Conservation (phyloP, 2,329 filamentous ascomycete genomes). For the Diaporthe aspalathi region DNA sequence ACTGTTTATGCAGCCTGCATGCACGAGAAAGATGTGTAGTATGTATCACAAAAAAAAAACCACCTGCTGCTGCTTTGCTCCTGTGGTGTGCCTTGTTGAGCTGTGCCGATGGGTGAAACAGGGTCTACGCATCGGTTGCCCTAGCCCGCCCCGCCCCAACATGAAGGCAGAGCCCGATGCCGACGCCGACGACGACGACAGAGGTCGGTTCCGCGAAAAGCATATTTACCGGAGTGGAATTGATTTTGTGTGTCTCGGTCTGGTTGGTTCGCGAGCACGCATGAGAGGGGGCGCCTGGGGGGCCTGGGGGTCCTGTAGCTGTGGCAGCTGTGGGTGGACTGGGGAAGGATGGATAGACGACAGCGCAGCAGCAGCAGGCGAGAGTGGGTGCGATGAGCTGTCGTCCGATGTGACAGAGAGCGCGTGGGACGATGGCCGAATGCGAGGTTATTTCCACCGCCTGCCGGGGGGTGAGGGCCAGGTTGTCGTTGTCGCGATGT, state of each 20-base stretch:
- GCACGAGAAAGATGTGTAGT: no score
- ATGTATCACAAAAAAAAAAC: neutral
- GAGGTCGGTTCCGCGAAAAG: neutral
- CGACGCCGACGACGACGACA: no score
- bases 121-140: slow-evolving; percentile 10
- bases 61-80: no score
- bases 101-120: slow-evolving; percentile 31
- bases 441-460: neutral
- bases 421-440: neutral
- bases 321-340: neutral
- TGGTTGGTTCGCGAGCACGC: slow-evolving; percentile 11
- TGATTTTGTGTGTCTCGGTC: slow-evolving; percentile 20
- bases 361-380: slow-evolving; percentile 20
- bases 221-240: neutral
- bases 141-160: neutral
- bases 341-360: slow-evolving; percentile 4
- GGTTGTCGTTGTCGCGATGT: neutral
- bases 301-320: no score
- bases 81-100: neutral
- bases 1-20: no score
- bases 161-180: neutral
- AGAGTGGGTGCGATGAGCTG: slow-evolving; percentile 28
- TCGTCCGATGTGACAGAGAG: neutral
- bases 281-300: neutral
- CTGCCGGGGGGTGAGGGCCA: no score